These are phyloP conservation scores for Triadica sebifera DNA, from an alignment of 345 rosid species.

Conservation along the genomic window DNA sequence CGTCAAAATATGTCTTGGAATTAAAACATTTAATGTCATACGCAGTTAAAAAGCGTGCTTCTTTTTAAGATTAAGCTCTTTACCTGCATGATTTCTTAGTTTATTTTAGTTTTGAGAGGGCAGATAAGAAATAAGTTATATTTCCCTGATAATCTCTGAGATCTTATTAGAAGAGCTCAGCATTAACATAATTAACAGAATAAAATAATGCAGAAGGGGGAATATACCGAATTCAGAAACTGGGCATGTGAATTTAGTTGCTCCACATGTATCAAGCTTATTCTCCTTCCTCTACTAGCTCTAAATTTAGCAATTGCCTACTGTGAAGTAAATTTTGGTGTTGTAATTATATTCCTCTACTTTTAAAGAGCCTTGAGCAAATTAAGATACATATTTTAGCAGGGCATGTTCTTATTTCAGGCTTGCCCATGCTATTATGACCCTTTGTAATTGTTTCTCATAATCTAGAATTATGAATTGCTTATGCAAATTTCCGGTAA, in stretches of 20 bases:
- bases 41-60: not conserved
- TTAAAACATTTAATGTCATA: not conserved
- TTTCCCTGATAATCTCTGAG: too few relatives aligned
- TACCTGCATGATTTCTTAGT: not conserved
- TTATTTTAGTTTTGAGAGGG: not conserved
- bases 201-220: not conserved
- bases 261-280: not conserved
- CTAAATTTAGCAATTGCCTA: not conserved
- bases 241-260: not conserved
- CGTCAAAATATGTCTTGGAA: not conserved
- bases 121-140: not conserved
- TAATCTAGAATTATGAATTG: not conserved
- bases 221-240: not conserved
- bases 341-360: not conserved
- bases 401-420: not conserved
- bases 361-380: not conserved
- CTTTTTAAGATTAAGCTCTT: not conserved
- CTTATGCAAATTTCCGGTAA: too few relatives aligned
- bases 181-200: not conserved
- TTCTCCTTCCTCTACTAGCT: not conserved
- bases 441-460: not conserved
- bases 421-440: too few relatives aligned
- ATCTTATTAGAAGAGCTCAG: not conserved
- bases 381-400: not conserved
- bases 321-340: not conserved